phyloP scores from a whole-genome alignment of 768 basidiomycete species.

The Leccinum incarnatum region DNA sequence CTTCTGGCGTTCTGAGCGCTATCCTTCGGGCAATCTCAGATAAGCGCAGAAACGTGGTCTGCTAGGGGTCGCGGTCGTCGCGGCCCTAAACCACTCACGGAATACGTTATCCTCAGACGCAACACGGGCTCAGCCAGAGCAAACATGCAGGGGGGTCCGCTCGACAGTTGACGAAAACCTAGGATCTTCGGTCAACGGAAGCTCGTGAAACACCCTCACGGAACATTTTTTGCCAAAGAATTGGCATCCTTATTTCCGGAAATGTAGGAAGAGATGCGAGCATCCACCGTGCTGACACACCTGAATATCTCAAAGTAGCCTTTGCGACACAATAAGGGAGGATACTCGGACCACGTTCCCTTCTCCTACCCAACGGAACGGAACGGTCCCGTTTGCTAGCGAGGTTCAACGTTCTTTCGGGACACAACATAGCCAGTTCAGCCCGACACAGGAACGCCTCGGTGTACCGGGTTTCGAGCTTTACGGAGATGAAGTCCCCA shows the following conservation, averaged over 20 bases:
- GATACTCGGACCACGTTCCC: conserved; percentile 10
- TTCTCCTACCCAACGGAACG: conserved; percentile 9
- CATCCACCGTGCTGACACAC: conserved; percentile 1
- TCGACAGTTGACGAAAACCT: conserved; percentile 4
- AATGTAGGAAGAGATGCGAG: not conserved
- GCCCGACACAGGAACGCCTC: conserved; percentile 28
- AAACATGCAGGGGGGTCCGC: conserved; percentile 4
- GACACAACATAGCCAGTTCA: conserved; percentile 27
- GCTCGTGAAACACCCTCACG: conserved; percentile 13
- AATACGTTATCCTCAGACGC: not conserved
- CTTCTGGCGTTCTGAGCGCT: conserved; percentile 11
- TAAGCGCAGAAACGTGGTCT: conserved; percentile 7
- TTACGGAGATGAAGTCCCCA: conserved; percentile 27
- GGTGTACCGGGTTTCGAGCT: conserved; percentile 25
- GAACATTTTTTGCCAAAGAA: conserved; percentile 8
- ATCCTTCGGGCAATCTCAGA: conserved; percentile 19
- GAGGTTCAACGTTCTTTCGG: conserved; percentile 8
- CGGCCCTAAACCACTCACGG: not conserved
- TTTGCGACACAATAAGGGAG: conserved; percentile 11
- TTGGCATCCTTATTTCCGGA: conserved; percentile 20
- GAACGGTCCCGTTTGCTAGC: conserved; percentile 12
- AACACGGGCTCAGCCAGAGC: not conserved
- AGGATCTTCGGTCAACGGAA: conserved; percentile 8
- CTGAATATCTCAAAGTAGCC: conserved; percentile 16
- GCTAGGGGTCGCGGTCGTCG: conserved; percentile 1